Base-by-base conservation (phyloP, 2,329 filamentous ascomycete species). In the Alternaria alternata region DNA sequence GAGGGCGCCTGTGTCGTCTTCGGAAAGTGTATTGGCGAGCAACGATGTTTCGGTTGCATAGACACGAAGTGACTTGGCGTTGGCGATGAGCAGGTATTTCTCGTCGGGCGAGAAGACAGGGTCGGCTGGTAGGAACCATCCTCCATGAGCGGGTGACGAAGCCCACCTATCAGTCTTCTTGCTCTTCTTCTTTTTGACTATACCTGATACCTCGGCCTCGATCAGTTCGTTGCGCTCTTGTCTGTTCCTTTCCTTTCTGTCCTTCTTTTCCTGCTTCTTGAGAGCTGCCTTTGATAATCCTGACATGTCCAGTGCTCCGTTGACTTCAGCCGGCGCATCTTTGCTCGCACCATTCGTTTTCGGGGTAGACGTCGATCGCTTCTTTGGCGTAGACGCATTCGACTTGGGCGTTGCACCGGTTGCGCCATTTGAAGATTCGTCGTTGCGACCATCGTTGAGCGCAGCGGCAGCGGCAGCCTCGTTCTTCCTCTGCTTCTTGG, bases 21-120 rank as follows among this genome's bases (percentile, higher is more conserved):
- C 66, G n/a, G 79, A 77, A 49, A 97, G 89, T 57, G 88, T 87
- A 67, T 92, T 89, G 46, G 92, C 83, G 22, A 96, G 86, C 51
- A 96, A 86, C 2, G 95, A 98, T 55, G 93, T 93, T 65, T 87
- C 83, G 30, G 92, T 87, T 2, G 91, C 91, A 78, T 95, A 96
- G 26, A 97, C 85, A 75, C 93, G 91, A 54, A 97, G 83, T 9
- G 90, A 89, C 28, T 87, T 89, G 61, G 89, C 86, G 71, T 92
- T 92, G 32, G 90, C 87, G 57, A 96, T 78, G 58, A 97, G 88
- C 39, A 97, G 76, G 78, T 75, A 85, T 80, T 84, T 82, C 67
- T 87, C 85, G 73, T 89, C 85, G n/a, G 67, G 64, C 3, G 86
- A 84, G 71, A 89, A 85, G 8, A 87, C 70, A 6, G 87, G 85